phyloP scores from a whole-genome alignment of 371 early-diverging fungal genomes.

The Mortierella sp. region DNA sequence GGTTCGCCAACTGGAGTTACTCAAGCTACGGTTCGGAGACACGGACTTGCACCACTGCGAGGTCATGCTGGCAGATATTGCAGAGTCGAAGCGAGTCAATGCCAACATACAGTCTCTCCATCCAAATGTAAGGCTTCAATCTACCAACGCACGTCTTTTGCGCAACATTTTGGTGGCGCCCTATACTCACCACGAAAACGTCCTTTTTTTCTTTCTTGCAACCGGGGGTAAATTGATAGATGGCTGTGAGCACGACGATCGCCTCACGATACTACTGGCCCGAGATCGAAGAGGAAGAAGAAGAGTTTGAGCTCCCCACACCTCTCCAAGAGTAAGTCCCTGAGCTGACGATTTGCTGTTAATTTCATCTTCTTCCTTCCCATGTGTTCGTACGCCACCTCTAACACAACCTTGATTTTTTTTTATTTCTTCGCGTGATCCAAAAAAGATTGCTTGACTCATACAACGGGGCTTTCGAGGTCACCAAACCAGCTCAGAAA shows the following conservation, averaged over 20 bases:
- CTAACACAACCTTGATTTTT: not conserved
- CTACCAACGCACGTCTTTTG: not conserved
- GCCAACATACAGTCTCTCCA: conserved; percentile 49
- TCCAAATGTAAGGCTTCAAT: conserved; percentile 17
- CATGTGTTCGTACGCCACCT: not conserved
- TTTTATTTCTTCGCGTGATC: not conserved
- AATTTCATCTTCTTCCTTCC: not conserved
- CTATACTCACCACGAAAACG: not conserved
- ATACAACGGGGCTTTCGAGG: conserved; percentile 55
- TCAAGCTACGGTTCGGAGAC: conserved; percentile 76
- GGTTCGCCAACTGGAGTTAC: conserved; percentile 68
- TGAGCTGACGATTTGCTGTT: not conserved
- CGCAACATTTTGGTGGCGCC: not conserved
- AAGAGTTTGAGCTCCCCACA: conserved; percentile 45
- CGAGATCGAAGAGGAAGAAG: conserved; percentile 43
- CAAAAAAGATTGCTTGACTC: conserved; percentile 32
- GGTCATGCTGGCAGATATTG: conserved; percentile 77
- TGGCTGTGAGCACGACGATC: conserved; percentile 58
- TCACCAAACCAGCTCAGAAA: conserved; percentile 61
- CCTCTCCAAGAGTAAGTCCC: conserved; percentile 46
- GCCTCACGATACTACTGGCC: conserved; percentile 76
- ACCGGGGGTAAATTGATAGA: conserved; percentile 3
- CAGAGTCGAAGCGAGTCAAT: conserved; percentile 70
- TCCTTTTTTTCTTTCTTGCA: not conserved
- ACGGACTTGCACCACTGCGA: conserved; percentile 66